Conservation (phyloP, 2,329 filamentous ascomycete genomes). For the Tolypocladium tropicale region DNA sequence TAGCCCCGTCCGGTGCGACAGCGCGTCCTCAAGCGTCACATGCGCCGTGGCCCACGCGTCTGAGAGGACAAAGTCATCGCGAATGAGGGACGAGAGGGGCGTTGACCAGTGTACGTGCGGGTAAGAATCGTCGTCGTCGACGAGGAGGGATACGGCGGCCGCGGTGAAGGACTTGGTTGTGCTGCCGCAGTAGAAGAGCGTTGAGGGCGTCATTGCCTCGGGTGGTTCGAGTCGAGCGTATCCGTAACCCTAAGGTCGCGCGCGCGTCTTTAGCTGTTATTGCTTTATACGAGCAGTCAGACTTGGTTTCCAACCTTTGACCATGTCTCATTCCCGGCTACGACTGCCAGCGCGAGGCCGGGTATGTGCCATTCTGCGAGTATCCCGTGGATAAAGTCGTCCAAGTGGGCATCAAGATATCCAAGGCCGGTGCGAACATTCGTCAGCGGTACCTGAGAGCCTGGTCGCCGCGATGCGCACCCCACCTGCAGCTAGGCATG, state of each 20-base stretch:
- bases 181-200: neutral
- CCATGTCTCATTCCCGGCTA: neutral
- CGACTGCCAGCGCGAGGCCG: neutral
- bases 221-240: neutral
- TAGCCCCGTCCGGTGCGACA: neutral
- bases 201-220: neutral
- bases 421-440: neutral
- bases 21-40: neutral
- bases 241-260: neutral
- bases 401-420: neutral
- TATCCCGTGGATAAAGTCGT: neutral
- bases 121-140: neutral
- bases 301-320: neutral
- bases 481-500: neutral
- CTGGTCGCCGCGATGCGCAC: neutral
- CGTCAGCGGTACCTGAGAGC: neutral
- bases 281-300: neutral
- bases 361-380: neutral
- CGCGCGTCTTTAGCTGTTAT: neutral
- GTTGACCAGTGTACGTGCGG: neutral
- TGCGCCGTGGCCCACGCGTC: neutral
- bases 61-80: neutral
- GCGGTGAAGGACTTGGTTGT: neutral
- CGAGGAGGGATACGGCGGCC: neutral
- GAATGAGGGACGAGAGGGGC: neutral